These are phyloP conservation scores for Metarhizium sp. DNA, from an alignment of 2,329 filamentous ascomycete species.

Conservation along the genomic window DNA sequence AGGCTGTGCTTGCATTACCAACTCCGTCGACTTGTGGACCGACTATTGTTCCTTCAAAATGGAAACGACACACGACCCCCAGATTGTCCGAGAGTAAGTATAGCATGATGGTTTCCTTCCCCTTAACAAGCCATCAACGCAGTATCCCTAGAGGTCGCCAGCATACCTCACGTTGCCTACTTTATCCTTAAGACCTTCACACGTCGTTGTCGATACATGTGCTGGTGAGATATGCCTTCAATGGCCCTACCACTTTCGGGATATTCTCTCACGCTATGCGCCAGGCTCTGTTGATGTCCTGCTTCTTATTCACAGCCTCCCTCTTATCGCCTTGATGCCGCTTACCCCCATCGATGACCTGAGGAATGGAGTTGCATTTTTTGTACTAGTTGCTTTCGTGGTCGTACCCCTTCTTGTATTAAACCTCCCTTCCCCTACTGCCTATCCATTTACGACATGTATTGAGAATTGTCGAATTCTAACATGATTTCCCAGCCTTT, in stretches of 20 bases:
- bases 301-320: slow-evolving; percentile 28
- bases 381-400: slow-evolving; percentile 42
- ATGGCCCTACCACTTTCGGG: slow-evolving; percentile 44
- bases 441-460: slow-evolving; percentile 1
- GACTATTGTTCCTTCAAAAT: slow-evolving; percentile 98
- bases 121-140: slow-evolving; percentile 49
- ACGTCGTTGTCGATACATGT: slow-evolving; percentile 27
- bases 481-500: slow-evolving; percentile 55
- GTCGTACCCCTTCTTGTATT: slow-evolving; percentile 47
- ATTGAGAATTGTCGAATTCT: slow-evolving; percentile 10
- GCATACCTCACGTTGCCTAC: slow-evolving; percentile 26
- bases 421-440: slow-evolving; percentile 30
- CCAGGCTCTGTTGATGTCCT: slow-evolving; percentile 48
- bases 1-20: slow-evolving; percentile 84
- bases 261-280: slow-evolving; percentile 57
- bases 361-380: slow-evolving; percentile 24
- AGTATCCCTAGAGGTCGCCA: slow-evolving; percentile 30
- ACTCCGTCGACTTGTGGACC: slow-evolving; percentile 93
- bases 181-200: slow-evolving; percentile 24
- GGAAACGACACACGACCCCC: slow-evolving; percentile 89
- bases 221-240: slow-evolving; percentile 66
- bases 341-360: slow-evolving; percentile 22
- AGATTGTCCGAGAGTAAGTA: slow-evolving; percentile 99
- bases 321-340: slow-evolving; percentile 20
- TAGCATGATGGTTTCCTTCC: slow-evolving; percentile 52